phyloP scores from a whole-genome alignment of 495 filamentous ascomycete species.

The Lindgomyces ingoldianus region DNA sequence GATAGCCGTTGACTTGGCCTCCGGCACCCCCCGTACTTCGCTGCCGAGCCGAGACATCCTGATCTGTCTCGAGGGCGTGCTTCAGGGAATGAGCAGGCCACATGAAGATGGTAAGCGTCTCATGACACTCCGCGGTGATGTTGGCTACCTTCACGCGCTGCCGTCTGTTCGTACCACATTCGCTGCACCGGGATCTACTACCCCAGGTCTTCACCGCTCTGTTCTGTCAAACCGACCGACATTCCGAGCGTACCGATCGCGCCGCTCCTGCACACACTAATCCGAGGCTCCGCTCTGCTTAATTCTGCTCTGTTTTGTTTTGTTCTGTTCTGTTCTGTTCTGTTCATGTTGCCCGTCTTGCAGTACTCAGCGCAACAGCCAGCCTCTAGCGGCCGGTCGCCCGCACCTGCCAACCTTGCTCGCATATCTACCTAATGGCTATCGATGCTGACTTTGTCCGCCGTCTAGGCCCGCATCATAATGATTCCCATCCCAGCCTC shows the following conservation, averaged over 20 bases:
- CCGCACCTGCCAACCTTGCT: too few relatives aligned
- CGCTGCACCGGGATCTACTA: too few relatives aligned
- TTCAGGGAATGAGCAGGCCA: constrained; percentile 38
- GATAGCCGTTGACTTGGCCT: too few relatives aligned
- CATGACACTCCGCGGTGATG: constrained; percentile 4
- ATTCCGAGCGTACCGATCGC: neutral
- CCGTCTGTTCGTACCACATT: constrained; percentile 9
- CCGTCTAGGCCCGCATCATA: constrained; percentile 29
- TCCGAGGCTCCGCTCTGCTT: neutral
- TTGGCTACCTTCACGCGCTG: constrained; percentile 10
- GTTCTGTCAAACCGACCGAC: neutral
- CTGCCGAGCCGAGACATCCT: constrained; percentile 13
- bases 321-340: too few relatives aligned
- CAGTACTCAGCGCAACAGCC: too few relatives aligned
- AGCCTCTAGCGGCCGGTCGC: too few relatives aligned
- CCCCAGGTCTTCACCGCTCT: constrained; percentile 21
- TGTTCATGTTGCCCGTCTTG: too few relatives aligned
- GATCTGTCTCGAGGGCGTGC: constrained; percentile 15
- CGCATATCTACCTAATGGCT: constrained; percentile 16
- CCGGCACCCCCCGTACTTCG: too few relatives aligned
- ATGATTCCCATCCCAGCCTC: constrained; percentile 10
- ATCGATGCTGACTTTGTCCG: constrained; percentile 13
- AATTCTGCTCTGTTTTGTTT: too few relatives aligned
- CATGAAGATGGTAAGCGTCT: constrained; percentile 36
- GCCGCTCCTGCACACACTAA: neutral